Evolutionary conservation across 768 basidiomycete genomes (phyloP).

Genomic region (Pleurotus citrinopileatus): DNA sequence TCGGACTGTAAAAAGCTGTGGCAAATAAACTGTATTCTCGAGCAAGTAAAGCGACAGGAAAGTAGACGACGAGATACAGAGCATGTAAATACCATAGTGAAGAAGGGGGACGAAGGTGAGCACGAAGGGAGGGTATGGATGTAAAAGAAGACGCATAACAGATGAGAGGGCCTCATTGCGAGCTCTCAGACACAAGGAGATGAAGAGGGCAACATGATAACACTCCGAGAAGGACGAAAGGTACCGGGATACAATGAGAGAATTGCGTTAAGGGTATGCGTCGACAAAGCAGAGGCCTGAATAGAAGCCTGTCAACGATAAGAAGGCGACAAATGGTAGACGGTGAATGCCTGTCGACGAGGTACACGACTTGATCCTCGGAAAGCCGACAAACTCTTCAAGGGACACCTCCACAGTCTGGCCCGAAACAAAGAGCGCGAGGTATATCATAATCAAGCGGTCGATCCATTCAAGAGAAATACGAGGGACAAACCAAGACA

Average conservation of each 20-base stretch:
- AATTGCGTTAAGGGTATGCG: not conserved
- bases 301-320: not conserved
- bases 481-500: not conserved
- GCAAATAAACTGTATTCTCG: conserved; percentile 9
- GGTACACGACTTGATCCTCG: conserved; percentile 7
- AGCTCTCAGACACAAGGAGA: too few relatives aligned
- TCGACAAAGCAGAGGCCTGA: not conserved
- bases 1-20: conserved; percentile 10
- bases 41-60: not conserved
- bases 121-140: not conserved
- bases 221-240: not conserved
- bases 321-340: not conserved
- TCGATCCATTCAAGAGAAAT: not conserved
- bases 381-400: conserved; percentile 1
- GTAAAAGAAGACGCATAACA: not conserved
- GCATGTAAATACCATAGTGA: not conserved
- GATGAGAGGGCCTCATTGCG: too few relatives aligned
- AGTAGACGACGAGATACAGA: not conserved
- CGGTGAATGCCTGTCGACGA: not conserved
- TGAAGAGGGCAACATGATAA: too few relatives aligned
- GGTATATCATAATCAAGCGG: not conserved
- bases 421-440: not conserved
- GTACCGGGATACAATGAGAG: too few relatives aligned
- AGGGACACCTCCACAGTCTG: not conserved
- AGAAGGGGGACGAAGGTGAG: not conserved